These are phyloP conservation scores for Irpex lacteus DNA, from an alignment of 1,284 basidiomycete species.

Conservation along the genomic window DNA sequence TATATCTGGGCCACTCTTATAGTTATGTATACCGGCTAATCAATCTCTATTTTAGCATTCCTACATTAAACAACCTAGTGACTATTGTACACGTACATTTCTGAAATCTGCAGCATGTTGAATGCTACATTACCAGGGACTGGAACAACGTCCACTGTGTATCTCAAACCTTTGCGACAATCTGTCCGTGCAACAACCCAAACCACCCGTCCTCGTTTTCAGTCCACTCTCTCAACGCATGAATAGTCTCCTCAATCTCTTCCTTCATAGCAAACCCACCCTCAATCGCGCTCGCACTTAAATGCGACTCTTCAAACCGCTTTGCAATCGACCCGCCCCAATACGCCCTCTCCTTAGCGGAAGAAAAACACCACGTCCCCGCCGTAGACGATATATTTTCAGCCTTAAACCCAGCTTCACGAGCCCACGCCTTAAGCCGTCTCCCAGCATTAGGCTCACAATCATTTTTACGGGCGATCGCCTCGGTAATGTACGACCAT, in stretches of 20 bases:
- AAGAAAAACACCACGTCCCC: slow-evolving; percentile 34
- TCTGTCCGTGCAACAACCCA: slow-evolving; percentile 32
- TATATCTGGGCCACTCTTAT: not conserved
- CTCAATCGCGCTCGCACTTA: slow-evolving; percentile 27
- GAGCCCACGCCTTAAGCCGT: slow-evolving; percentile 29
- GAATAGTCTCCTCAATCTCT: slow-evolving; percentile 24
- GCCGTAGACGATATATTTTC: slow-evolving; percentile 24
- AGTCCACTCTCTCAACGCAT: slow-evolving; percentile 30
- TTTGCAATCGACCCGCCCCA: slow-evolving; percentile 35
- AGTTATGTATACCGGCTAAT: no score
- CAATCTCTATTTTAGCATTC: no score
- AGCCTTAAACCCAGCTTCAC: slow-evolving; percentile 28
- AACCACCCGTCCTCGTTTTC: slow-evolving; percentile 34
- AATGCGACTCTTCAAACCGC: slow-evolving; percentile 29
- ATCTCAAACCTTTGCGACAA: slow-evolving; percentile 16
- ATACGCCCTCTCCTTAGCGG: slow-evolving; percentile 33
- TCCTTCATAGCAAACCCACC: slow-evolving; percentile 26
- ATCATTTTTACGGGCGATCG: slow-evolving; percentile 26
- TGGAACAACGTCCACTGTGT: no score
- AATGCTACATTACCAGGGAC: not conserved
- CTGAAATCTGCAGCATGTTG: not conserved
- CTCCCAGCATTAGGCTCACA: slow-evolving; percentile 31
- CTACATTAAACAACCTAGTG: no score
- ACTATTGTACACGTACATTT: not conserved
- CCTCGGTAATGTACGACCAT: slow-evolving; percentile 22